These are phyloP conservation scores for Pichia exigua DNA, from an alignment of 805 yeast genomes.

Conservation along the genomic window DNA sequence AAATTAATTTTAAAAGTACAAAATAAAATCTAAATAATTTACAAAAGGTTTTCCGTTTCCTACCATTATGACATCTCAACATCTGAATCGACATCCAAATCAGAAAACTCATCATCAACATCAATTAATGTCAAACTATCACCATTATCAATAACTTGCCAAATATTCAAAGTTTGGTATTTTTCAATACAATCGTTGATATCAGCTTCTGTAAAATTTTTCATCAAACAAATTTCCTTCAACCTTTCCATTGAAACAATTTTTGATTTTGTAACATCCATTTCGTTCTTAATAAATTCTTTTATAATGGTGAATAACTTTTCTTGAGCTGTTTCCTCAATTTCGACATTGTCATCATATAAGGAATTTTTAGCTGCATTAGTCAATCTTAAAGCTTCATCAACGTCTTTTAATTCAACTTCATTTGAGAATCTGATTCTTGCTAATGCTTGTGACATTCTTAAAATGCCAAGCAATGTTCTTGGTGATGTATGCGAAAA, in stretches of 20 bases:
- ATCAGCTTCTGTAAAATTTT: conserved; percentile 79
- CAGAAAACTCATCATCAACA: conserved; percentile 15
- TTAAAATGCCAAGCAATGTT: conserved; percentile 80
- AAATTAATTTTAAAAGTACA: background rate
- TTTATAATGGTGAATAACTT: conserved; percentile 67
- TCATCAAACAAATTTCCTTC: conserved; percentile 58
- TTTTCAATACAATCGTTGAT: conserved; percentile 68
- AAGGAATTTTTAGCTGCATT: conserved; percentile 84
- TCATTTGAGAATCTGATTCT: conserved; percentile 70
- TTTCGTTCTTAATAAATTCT: conserved; percentile 26
- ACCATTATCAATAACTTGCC: conserved; percentile 71
- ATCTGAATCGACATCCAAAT: background rate
- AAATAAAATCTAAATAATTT: background rate
- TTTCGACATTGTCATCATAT: conserved; percentile 40
- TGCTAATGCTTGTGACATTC: conserved; percentile 93
- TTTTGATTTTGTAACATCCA: conserved; percentile 23
- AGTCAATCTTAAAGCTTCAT: conserved; percentile 84
- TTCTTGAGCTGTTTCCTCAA: conserved; percentile 62
- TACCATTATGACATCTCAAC: background rate
- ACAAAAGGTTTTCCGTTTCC: background rate
- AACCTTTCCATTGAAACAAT: conserved; percentile 40
- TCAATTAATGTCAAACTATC: conserved; percentile 52
- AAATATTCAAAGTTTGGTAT: conserved; percentile 62
- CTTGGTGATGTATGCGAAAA: conserved; percentile 94
- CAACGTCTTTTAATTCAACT: conserved; percentile 78